Base-by-base conservation (phyloP, 2,329 filamentous ascomycete species). In the Colletotrichum australisinense region DNA sequence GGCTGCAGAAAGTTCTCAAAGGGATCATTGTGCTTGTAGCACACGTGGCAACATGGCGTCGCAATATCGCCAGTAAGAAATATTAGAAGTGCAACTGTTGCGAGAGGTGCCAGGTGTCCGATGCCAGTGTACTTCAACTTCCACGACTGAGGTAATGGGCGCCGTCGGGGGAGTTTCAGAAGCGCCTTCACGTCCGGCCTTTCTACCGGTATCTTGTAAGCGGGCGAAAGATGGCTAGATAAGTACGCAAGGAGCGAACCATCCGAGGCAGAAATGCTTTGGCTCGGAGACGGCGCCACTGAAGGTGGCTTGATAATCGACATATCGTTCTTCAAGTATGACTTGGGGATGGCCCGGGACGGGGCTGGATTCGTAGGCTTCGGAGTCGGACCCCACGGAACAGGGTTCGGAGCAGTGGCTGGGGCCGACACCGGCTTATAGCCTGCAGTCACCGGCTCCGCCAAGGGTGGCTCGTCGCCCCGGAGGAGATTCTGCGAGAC, bases 401-500 rank as follows among this genome's bases (percentile, higher is more conserved):
- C 32, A 26, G 49, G 5, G 22, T 22, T 24, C 3, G 14, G 4
- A 5, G 14, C 7, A 5, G 8, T 7, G 14, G 55, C 16, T 8
- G 8, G 55, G 16, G 6, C 35, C 14, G 49, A 12, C 28, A 46
- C n/a, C 4, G 30, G 59, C 4, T 58, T 46, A 35, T 63, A 53
- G 5, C 24, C 5, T 4, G 67, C 11, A 3, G 35, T 12, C 14
- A 22, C n/a, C 3, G 72, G 72, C n/a, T 63, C 35, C 7, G 63
- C 56, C 74, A 79, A 76, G 14, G 76, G 71, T 11, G 74, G 72
- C 60, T 78, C 77, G 2, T 74, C 68, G 7, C 74, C 69, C 26
- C 72, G 71, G 1, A 75, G 75, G 7, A 76, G 75, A 19, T 75
- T 75, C 19, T 73, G 75, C 0, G 81, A 80, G 3, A 81, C 73